Conservation (phyloP, 495 filamentous ascomycete species). For the Penicillium canariense region DNA sequence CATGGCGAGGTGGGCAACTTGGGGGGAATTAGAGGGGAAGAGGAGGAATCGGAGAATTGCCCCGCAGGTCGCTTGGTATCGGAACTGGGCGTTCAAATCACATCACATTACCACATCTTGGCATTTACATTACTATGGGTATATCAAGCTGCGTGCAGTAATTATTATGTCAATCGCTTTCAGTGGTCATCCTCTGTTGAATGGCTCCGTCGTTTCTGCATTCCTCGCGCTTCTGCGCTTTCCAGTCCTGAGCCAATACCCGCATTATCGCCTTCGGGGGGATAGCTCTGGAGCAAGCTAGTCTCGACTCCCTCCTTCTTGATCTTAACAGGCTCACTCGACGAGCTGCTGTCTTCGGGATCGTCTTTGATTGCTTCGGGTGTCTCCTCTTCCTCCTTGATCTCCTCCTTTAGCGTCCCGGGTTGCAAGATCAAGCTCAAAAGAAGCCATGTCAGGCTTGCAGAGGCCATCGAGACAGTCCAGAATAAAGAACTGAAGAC, state of each 20-base stretch:
- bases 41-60: constrained; percentile 19
- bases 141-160: background rate
- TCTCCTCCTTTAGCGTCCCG: constrained; percentile 15
- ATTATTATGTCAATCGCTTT: background rate
- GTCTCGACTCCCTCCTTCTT: constrained; percentile 25
- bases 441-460: constrained; percentile 56
- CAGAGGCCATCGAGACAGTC: constrained; percentile 62
- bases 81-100: background rate
- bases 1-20: constrained; percentile 29
- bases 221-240: constrained; percentile 30
- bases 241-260: constrained; percentile 36
- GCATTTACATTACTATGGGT: constrained; percentile 12
- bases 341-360: constrained; percentile 15
- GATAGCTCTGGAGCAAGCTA: constrained; percentile 21
- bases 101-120: constrained; percentile 1
- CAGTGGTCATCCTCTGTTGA: constrained; percentile 21
- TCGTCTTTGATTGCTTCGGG: constrained; percentile 30
- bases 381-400: constrained; percentile 30
- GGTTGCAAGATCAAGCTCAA: constrained; percentile 38
- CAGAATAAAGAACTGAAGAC: constrained; percentile 71
- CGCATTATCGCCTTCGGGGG: constrained; percentile 10
- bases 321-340: constrained; percentile 12
- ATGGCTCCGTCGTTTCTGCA: constrained; percentile 39
- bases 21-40: constrained; percentile 17
- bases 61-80: constrained; percentile 14